Conservation (phyloP, 1,284 basidiomycete species). For the Inonotus hispidus region DNA sequence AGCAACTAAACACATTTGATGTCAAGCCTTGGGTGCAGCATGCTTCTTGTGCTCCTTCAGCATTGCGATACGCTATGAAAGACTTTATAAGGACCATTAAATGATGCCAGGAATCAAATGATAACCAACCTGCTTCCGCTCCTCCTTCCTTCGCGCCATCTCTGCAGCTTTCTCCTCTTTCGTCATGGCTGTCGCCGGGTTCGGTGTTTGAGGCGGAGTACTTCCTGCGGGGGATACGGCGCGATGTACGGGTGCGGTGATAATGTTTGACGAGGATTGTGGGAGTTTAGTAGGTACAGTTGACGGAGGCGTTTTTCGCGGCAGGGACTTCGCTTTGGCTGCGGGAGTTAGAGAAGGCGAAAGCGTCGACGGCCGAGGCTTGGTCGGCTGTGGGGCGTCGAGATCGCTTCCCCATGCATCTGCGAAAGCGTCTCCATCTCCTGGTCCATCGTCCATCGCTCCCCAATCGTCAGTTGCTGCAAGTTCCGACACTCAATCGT, state of each 20-base stretch:
- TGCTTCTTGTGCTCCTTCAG: slow-evolving; percentile 66
- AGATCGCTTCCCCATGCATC: slow-evolving; percentile 15
- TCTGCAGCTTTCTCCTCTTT: slow-evolving; percentile 89
- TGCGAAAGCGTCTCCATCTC: neutral
- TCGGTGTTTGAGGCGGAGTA: slow-evolving; percentile 21
- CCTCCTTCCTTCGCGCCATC: slow-evolving; percentile 84
- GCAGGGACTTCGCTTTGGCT: neutral
- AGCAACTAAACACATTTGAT: neutral
- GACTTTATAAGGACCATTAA: slow-evolving; percentile 8
- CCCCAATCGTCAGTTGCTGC: slow-evolving; percentile 18
- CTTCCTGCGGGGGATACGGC: slow-evolving; percentile 20
- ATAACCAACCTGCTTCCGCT: slow-evolving; percentile 67
- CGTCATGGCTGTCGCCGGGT: slow-evolving; percentile 40
- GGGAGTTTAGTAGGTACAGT: neutral
- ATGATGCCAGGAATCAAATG: slow-evolving; percentile 3
- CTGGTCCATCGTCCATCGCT: slow-evolving; percentile 8
- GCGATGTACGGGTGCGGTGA: slow-evolving; percentile 13
- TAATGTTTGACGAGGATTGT: neutral
- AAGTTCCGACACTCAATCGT: neutral
- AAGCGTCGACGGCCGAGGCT: neutral
- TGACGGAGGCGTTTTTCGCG: neutral
- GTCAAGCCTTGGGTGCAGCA: slow-evolving; percentile 5
- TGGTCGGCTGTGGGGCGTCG: slow-evolving; percentile 6
- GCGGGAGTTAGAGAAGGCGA: neutral
- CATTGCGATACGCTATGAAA: slow-evolving; percentile 54